Base-by-base conservation (phyloP, 768 basidiomycete species). In the Podaxis sp. region DNA sequence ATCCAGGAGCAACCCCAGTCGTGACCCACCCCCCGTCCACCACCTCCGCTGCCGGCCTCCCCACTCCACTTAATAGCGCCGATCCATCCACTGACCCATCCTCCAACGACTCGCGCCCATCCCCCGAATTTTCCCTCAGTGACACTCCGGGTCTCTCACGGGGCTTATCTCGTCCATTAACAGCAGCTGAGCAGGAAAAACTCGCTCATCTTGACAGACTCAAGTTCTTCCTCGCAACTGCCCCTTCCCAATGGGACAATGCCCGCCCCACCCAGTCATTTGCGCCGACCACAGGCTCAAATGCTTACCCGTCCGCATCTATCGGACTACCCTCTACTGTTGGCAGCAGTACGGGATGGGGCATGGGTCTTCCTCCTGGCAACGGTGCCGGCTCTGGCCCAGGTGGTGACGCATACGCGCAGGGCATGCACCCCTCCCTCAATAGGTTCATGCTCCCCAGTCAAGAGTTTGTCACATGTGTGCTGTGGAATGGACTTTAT, bases 401-500 rank as follows among this genome's bases (percentile, higher is more conserved):
- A 66, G 44, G 50, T 36, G 50, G 61, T 32, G 64, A 67, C 16
- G 68, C 75, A 32, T 64, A 73, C 36, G 68, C 72, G 50, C 80
- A 82, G 56, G 76, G 81, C 40, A 71, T 77, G 42, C 91, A 93
- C 70, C 90, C 90, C 5, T 85, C 86, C 25, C 83, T 97, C 68
- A 90, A 92, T 67, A 83, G 93, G 32, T 97, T 97, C 73, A 81
- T 88, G 40, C 83, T 98, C 14, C 95, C 95, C 0, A 86, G 89
- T 59, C 87, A 90, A 53, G 95, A 92, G 72, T 89, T 87, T 67
- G 91, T 98, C 44, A 87, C 90, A 4, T 98, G 95, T 70, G 91
- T 97, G 9, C 81, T 93, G 16, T 98, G 95, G 95, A 86, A 87
- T 53, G 89, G 93, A 5, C 80, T 91, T 35, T 95, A 93, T 69